Evolutionary conservation across 306 rosid genomes (phyloP).

Genomic region (Fragaria vesca): DNA sequence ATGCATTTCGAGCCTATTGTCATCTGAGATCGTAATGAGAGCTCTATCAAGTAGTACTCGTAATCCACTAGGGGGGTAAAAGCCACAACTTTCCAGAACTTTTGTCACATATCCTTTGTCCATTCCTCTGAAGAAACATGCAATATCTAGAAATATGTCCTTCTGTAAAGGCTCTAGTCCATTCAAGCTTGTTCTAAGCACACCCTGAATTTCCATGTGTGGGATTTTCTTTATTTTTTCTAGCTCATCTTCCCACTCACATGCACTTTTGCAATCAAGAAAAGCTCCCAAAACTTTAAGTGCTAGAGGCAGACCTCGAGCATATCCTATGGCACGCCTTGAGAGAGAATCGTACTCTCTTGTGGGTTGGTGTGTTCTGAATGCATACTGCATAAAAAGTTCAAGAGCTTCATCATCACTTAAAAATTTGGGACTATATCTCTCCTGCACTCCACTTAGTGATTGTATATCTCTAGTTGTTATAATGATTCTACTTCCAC

Average conservation of each 20-base stretch:
- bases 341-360: neutral
- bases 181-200: conserved; percentile 21
- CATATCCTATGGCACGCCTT: neutral
- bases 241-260: conserved; percentile 10
- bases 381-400: conserved; percentile 17
- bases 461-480: neutral
- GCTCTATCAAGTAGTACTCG: conserved; percentile 39
- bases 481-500: conserved; percentile 2
- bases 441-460: neutral
- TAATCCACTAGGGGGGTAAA: conserved; percentile 29
- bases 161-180: conserved; percentile 14
- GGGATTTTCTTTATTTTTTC: neutral
- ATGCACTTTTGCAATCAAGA: neutral
- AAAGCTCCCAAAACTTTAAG: conserved; percentile 21
- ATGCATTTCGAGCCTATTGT: conserved; percentile 22
- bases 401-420: conserved; percentile 12
- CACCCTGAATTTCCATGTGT: neutral
- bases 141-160: conserved; percentile 28
- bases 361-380: conserved; percentile 1
- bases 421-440: conserved; percentile 5
- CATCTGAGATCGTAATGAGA: conserved; percentile 21
- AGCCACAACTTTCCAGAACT: conserved; percentile 23
- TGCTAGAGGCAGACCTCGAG: conserved; percentile 25
- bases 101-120: conserved; percentile 13
- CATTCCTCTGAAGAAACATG: conserved; percentile 50